These are phyloP conservation scores for Epithemia pelagica DNA, from an alignment of 108 stramenopile species.

Conservation along the genomic window DNA sequence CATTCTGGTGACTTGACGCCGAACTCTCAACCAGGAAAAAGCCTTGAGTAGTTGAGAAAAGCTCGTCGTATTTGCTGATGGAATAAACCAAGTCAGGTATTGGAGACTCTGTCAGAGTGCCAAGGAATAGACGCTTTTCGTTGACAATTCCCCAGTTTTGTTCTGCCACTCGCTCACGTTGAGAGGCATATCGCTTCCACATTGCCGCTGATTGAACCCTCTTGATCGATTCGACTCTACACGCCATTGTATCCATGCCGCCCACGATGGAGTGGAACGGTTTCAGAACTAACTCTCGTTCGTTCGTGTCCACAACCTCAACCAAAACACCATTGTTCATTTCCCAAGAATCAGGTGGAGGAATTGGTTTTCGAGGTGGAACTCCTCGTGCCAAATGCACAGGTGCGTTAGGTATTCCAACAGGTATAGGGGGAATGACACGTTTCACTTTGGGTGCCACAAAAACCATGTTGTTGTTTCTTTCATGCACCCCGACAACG, in stretches of 20 bases:
- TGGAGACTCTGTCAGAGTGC: not conserved
- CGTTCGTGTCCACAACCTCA: slow-evolving; percentile 11
- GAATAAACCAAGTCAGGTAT: not conserved
- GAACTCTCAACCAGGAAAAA: not conserved
- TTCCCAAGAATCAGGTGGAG: slow-evolving; percentile 22
- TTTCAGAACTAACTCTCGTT: slow-evolving; percentile 10
- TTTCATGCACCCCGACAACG: slow-evolving; percentile 22
- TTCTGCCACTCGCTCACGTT: slow-evolving; percentile 16
- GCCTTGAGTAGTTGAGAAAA: not conserved
- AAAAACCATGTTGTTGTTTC: slow-evolving; percentile 10
- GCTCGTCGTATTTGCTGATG: not conserved
- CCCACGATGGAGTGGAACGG: slow-evolving; percentile 15
- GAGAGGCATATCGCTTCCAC: slow-evolving; percentile 19
- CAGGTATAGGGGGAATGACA: not conserved
- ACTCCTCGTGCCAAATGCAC: not conserved
- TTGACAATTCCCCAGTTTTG: slow-evolving; percentile 28
- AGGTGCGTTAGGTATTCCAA: not conserved
- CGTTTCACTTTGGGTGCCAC: slow-evolving; percentile 13
- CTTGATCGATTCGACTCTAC: slow-evolving; percentile 8
- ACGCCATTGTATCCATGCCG: not conserved
- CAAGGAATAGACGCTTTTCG: slow-evolving; percentile 4
- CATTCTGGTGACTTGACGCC: not conserved
- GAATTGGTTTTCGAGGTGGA: slow-evolving; percentile 6
- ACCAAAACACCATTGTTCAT: slow-evolving; percentile 5
- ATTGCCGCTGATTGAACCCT: slow-evolving; percentile 20